Percentiles rank a stretch among this genome's conserved stretches.
phyloP scores from a whole-genome alignment of 495 filamentous ascomycete genomes.

The Echria macrotheca region DNA sequence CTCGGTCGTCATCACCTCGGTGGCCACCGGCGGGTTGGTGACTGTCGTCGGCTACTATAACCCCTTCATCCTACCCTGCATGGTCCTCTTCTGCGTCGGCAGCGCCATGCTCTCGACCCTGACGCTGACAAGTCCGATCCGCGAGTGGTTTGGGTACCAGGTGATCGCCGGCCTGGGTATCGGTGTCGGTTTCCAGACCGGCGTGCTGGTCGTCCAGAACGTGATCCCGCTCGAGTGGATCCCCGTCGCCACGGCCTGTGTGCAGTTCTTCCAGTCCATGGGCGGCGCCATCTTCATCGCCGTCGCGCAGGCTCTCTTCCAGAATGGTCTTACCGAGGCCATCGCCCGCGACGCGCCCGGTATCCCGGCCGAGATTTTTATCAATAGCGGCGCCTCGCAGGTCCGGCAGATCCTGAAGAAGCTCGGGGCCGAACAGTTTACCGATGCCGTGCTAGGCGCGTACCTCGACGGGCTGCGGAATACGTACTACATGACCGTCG shows the following conservation, averaged over 20 bases:
- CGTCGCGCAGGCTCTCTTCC: conserved; percentile 61
- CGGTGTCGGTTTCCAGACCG: conserved; percentile 39
- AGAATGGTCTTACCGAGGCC: conserved; percentile 48
- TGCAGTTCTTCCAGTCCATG: conserved; percentile 63
- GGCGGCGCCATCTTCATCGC: conserved; percentile 67
- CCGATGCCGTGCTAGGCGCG: conserved; percentile 33
- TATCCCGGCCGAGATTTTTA: conserved; percentile 33
- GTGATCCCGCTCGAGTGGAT: conserved; percentile 49
- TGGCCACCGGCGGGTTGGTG: conserved; percentile 39
- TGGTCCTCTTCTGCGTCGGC: conserved; percentile 44
- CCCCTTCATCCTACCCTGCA: conserved; percentile 40
- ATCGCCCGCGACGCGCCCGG: conserved; percentile 24
- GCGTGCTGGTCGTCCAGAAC: conserved; percentile 51
- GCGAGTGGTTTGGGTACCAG: conserved; percentile 52
- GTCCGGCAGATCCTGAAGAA: conserved; percentile 30
- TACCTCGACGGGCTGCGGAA: conserved; percentile 42
- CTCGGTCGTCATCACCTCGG: conserved; percentile 51
- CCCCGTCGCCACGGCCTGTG: conserved; percentile 55
- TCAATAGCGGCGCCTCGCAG: conserved; percentile 41
- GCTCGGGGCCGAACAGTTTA: conserved; percentile 21
- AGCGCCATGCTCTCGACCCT: conserved; percentile 48
- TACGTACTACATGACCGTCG: conserved; percentile 41
- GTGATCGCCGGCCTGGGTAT: conserved; percentile 43
- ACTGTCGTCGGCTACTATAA: conserved; percentile 49
- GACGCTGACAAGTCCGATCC: conserved; percentile 34